Percentiles rank a stretch among this genome's conserved stretches.
These are phyloP conservation scores for Diaporthe amygdali DNA, from an alignment of 2,329 filamentous ascomycete genomes.

Conservation along the genomic window DNA sequence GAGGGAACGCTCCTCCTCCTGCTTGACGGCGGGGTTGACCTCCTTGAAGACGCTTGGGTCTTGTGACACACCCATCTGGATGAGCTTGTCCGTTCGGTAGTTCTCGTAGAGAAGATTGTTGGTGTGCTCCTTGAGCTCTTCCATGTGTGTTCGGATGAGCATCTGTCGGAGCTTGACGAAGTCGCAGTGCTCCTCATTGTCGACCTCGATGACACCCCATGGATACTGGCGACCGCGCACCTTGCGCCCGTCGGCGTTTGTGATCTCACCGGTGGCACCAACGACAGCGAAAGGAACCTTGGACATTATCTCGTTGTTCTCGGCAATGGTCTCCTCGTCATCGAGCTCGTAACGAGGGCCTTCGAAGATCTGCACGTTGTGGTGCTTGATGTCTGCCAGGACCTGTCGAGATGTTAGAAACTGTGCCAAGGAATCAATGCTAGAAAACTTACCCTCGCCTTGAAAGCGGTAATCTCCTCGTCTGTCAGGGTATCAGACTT, in stretches of 20 bases:
- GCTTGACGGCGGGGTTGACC: conserved; percentile 99
- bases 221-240: conserved; percentile 96
- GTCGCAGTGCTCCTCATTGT: conserved; percentile 99
- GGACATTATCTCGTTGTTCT: conserved; percentile 99
- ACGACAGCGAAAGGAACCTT: conserved; percentile 99
- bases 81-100: conserved; percentile 99
- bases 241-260: conserved; percentile 88
- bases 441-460: conserved; percentile 79
- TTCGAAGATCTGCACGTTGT: conserved; percentile 98
- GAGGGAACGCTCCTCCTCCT: conserved; percentile 96
- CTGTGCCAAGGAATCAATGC: not conserved
- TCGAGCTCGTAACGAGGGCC: conserved; percentile 98
- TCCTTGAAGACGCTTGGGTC: conserved; percentile 99
- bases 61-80: conserved; percentile 96
- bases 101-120: conserved; percentile 99
- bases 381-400: conserved; percentile 93
- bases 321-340: conserved; percentile 98
- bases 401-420: conserved; percentile 64
- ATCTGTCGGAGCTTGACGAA: conserved; percentile 99
- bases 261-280: conserved; percentile 94
- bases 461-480: conserved; percentile 93
- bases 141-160: conserved; percentile 99
- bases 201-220: conserved; percentile 98
- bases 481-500: conserved; percentile 98
- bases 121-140: conserved; percentile 99